phyloP scores from a whole-genome alignment of 257 asterid species.

The Nicotiana sylvestris region DNA sequence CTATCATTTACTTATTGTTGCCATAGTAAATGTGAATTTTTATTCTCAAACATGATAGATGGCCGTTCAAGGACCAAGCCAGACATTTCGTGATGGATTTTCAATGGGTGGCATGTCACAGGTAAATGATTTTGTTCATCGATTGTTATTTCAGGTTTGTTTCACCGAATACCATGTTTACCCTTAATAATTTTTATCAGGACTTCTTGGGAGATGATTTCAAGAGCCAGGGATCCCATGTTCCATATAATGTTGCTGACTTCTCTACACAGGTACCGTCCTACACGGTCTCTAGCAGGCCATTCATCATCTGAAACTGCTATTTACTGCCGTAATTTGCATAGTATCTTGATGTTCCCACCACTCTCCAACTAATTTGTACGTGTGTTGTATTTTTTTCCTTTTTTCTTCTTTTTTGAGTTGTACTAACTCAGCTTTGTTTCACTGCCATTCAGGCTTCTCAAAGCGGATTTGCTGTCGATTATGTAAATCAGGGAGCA shows the following conservation, averaged over 20 bases:
- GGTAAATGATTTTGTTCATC: constrained; percentile 34
- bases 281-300: not conserved
- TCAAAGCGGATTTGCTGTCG: constrained; percentile 84
- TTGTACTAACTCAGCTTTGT: not conserved
- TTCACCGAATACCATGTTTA: not conserved
- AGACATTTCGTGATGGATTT: constrained; percentile 76
- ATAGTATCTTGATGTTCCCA: not conserved
- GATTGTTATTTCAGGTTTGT: not conserved
- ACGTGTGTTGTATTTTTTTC: not conserved
- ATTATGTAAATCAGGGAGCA: constrained; percentile 72
- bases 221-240: constrained; percentile 98
- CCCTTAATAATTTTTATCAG: constrained; percentile 35
- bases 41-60: constrained; percentile 20
- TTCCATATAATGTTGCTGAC: constrained; percentile 78
- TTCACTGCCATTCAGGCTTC: constrained; percentile 55
- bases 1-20: not conserved
- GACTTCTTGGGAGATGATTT: constrained; percentile 93
- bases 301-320: constrained; percentile 7
- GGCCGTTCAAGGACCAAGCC: constrained; percentile 67
- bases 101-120: constrained; percentile 95
- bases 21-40: not conserved
- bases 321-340: constrained; percentile 9
- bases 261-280: constrained; percentile 77
- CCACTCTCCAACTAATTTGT: not conserved
- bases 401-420: not conserved